phyloP scores from a whole-genome alignment of 768 basidiomycete species.

The Panus rudis region DNA sequence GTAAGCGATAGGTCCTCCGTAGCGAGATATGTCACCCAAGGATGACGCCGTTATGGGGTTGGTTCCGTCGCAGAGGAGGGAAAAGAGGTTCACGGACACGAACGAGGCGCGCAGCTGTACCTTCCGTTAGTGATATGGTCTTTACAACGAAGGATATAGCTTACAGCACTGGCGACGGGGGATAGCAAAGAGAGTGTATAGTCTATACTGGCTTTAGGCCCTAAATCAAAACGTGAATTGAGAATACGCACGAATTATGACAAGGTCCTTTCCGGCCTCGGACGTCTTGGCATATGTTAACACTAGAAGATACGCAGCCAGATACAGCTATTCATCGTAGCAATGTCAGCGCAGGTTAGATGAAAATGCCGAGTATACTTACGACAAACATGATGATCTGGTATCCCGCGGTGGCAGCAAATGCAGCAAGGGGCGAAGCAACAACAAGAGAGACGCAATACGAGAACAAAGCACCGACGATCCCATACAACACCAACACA shows the following conservation, averaged over 20 bases:
- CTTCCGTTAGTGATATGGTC: slow-evolving; percentile 1
- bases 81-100: slow-evolving; percentile 75
- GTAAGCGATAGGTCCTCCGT: slow-evolving; percentile 71
- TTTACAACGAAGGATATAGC: slow-evolving; percentile 19
- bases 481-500: slow-evolving; percentile 61
- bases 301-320: slow-evolving; percentile 62
- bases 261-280: slow-evolving; percentile 45
- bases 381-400: slow-evolving; percentile 69
- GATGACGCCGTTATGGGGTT: slow-evolving; percentile 38
- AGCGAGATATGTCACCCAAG: slow-evolving; percentile 49
- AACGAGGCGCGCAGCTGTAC: slow-evolving; percentile 56
- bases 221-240: background rate
- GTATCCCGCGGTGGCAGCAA: slow-evolving; percentile 65
- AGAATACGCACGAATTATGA: slow-evolving; percentile 42
- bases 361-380: slow-evolving; percentile 21
- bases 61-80: slow-evolving; percentile 57
- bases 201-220: slow-evolving; percentile 27
- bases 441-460: slow-evolving; percentile 58
- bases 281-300: slow-evolving; percentile 66
- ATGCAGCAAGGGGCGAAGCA: slow-evolving; percentile 63
- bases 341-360: slow-evolving; percentile 1
- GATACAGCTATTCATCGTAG: slow-evolving; percentile 42
- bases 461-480: slow-evolving; percentile 60
- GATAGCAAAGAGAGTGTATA: slow-evolving; percentile 62
- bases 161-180: slow-evolving; percentile 62